Percentiles rank a stretch among this genome's conserved stretches.
These are phyloP conservation scores for Thyridium curvatum DNA, from an alignment of 2,329 filamentous ascomycete genomes.

Conservation along the genomic window DNA sequence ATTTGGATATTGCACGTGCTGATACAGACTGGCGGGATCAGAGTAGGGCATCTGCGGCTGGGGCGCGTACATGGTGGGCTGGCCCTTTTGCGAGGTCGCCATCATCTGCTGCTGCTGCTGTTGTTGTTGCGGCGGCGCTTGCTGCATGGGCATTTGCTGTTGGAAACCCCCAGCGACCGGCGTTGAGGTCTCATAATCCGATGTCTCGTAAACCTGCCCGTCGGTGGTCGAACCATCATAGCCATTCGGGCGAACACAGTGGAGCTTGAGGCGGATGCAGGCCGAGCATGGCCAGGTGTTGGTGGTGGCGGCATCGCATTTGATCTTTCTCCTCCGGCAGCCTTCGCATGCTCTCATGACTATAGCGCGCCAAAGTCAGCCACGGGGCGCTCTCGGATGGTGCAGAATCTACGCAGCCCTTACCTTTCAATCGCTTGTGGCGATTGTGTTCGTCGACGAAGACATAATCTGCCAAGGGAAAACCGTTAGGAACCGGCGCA, in stretches of 20 bases:
- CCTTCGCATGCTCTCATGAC: slow-evolving; percentile 98
- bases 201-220: slow-evolving; percentile 41
- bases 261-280: slow-evolving; percentile 84
- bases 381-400: not conserved
- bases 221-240: slow-evolving; percentile 56
- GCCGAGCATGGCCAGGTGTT: slow-evolving; percentile 97
- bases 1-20: slow-evolving; percentile 39
- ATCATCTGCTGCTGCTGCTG: slow-evolving; percentile 35
- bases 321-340: slow-evolving; percentile 91
- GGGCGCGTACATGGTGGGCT: slow-evolving; percentile 37
- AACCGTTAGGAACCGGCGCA: slow-evolving; percentile 19
- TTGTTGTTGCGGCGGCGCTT: slow-evolving; percentile 25
- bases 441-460: slow-evolving; percentile 98
- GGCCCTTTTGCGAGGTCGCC: slow-evolving; percentile 21
- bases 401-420: slow-evolving; percentile 9
- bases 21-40: slow-evolving; percentile 34
- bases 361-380: slow-evolving; percentile 24
- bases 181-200: slow-evolving; percentile 9
- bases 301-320: slow-evolving; percentile 93
- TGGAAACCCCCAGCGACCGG: too few species aligned
- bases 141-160: slow-evolving; percentile 42
- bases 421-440: slow-evolving; percentile 93
- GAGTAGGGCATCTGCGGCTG: slow-evolving; percentile 39
- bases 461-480: slow-evolving; percentile 70
- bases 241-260: slow-evolving; percentile 84